phyloP scores from a whole-genome alignment of 345 rosid genomes.

The Mangifera indica region DNA sequence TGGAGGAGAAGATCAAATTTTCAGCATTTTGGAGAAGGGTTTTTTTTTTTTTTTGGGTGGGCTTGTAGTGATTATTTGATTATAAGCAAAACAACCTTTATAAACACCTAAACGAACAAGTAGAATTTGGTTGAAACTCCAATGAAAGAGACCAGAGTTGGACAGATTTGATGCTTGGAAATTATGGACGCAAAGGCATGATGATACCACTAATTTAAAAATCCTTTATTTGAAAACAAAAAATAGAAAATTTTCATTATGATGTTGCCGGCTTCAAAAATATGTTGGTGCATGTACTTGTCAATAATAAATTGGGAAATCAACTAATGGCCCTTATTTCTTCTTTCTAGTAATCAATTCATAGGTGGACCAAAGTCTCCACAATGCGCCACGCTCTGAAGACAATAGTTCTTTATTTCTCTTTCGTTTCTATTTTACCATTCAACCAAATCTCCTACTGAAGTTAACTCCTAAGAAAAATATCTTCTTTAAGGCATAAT shows the following conservation, averaged over 20 bases:
- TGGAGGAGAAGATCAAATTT: not conserved
- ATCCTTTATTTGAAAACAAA: too few species aligned
- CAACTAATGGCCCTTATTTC: not conserved
- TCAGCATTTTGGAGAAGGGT: not conserved
- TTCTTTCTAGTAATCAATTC: constrained; percentile 2
- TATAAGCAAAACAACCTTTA: not conserved
- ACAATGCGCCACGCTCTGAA: not conserved
- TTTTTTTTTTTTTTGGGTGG: too few species aligned
- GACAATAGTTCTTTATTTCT: not conserved
- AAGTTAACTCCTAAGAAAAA: too few species aligned
- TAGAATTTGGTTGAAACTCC: not conserved
- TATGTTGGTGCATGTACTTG: not conserved
- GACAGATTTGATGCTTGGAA: too few species aligned
- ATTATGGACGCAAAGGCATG: not conserved
- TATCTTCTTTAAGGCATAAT: too few species aligned
- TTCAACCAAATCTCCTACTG: too few species aligned
- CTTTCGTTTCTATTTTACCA: not conserved
- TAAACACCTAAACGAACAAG: not conserved
- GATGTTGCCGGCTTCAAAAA: not conserved
- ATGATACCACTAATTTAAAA: too few species aligned
- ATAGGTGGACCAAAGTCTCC: not conserved
- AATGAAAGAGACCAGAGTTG: too few species aligned
- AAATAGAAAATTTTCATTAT: not conserved
- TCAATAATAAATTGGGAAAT: not conserved
- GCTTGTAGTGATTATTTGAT: too few species aligned